phyloP scores from a whole-genome alignment of 495 filamentous ascomycete genomes.

The Penicillium herquei region DNA sequence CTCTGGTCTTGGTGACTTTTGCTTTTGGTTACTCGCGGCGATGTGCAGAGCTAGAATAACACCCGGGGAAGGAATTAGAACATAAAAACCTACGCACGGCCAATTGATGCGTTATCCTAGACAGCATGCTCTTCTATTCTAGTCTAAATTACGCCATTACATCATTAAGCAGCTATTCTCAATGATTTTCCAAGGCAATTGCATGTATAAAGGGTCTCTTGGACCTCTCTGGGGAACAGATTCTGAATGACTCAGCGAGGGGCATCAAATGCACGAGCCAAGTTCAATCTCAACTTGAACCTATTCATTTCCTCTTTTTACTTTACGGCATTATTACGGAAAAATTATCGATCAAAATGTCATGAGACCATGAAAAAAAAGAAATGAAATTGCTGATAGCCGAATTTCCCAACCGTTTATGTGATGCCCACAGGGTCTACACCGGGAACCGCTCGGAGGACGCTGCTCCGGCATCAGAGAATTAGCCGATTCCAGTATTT shows the following conservation, averaged over 20 bases:
- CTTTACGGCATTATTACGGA: background rate
- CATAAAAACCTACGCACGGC: background rate
- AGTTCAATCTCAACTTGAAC: background rate
- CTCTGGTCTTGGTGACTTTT: no score
- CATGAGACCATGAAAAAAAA: background rate
- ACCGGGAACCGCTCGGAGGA: slow-evolving; percentile 35
- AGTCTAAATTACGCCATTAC: slow-evolving; percentile 1
- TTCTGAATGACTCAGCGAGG: slow-evolving; percentile 14
- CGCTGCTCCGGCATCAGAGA: slow-evolving; percentile 29
- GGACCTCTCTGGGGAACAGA: background rate
- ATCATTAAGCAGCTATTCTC: background rate
- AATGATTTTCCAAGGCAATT: background rate
- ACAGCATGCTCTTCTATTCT: background rate
- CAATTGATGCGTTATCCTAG: background rate
- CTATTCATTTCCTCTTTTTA: background rate
- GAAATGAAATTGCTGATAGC: background rate
- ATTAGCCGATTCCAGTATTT: slow-evolving; percentile 20
- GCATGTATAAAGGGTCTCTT: background rate
- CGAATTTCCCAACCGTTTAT: slow-evolving; percentile 11
- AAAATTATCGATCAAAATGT: background rate
- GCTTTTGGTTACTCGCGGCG: background rate
- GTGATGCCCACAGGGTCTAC: slow-evolving; percentile 14
- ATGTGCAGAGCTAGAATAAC: slow-evolving; percentile 2
- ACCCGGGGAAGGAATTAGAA: background rate
- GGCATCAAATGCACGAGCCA: slow-evolving; percentile 1